Evolutionary conservation across 345 rosid species (phyloP).

Genomic region (Linum trigynum): DNA sequence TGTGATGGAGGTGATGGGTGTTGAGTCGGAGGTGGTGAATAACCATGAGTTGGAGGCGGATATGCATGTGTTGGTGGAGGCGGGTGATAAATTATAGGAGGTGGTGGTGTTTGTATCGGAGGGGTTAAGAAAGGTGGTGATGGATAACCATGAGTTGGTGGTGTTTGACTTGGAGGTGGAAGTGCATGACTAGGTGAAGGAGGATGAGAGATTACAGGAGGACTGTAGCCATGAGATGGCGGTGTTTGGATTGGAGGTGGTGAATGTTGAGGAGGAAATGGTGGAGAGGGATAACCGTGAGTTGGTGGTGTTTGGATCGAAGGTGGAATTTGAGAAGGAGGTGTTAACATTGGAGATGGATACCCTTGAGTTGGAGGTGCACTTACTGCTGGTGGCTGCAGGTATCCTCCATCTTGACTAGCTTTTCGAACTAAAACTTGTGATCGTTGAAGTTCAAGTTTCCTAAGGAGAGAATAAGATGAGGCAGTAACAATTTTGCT

Average conservation of each 20-base stretch:
- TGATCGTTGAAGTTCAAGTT: background rate
- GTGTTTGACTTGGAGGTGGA: constrained; percentile 1
- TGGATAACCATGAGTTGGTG: constrained; percentile 10
- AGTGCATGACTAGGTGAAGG: background rate
- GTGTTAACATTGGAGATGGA: background rate
- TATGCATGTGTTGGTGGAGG: background rate
- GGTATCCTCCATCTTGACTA: background rate
- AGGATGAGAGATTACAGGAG: background rate
- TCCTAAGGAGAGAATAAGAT: background rate
- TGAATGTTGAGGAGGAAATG: too few species aligned
- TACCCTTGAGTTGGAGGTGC: constrained; percentile 5
- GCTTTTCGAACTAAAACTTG: background rate
- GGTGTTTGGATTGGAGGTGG: background rate
- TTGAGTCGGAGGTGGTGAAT: background rate
- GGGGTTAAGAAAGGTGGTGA: background rate
- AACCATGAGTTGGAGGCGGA: background rate
- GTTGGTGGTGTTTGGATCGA: background rate
- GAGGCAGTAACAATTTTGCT: background rate
- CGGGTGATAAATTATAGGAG: background rate
- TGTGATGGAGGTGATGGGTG: background rate
- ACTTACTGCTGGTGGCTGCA: background rate
- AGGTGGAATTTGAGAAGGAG: too few species aligned
- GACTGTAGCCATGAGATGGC: background rate
- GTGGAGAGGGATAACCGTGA: background rate
- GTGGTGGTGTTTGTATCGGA: background rate